Evolutionary conservation across 371 early-diverging fungal genomes (phyloP).

Genomic region (Parasitella parasitica): DNA sequence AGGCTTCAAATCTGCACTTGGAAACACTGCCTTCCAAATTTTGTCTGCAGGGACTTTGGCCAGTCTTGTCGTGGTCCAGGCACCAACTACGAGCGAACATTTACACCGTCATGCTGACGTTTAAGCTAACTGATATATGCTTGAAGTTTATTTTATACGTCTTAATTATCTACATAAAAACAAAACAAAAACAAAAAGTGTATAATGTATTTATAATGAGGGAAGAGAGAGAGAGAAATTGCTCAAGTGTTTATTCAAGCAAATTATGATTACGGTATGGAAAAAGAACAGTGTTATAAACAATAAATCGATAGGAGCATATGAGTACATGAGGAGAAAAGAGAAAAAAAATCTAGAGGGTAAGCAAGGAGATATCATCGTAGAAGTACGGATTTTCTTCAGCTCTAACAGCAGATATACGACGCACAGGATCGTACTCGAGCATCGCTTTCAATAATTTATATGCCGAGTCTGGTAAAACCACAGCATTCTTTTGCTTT

Average conservation of each 20-base stretch:
- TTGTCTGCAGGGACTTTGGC: slow-evolving; percentile 13
- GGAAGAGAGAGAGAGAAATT: neutral
- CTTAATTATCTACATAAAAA: too few relatives aligned
- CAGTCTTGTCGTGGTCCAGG: slow-evolving; percentile 22
- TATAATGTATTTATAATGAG: too few relatives aligned
- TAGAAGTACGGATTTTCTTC: slow-evolving; percentile 27
- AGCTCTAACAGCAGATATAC: slow-evolving; percentile 31
- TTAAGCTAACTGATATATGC: neutral
- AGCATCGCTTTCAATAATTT: slow-evolving; percentile 26
- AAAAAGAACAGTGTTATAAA: neutral
- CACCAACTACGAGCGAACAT: neutral
- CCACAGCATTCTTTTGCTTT: neutral
- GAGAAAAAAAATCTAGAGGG: neutral
- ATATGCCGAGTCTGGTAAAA: slow-evolving; percentile 12
- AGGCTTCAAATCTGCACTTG: slow-evolving; percentile 10
- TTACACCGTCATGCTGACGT: neutral
- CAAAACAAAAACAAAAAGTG: too few relatives aligned
- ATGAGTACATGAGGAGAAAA: neutral
- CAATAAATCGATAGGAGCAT: neutral
- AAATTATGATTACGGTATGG: neutral
- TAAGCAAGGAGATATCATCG: slow-evolving; percentile 18
- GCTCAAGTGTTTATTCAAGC: too few relatives aligned
- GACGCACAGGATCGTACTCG: slow-evolving; percentile 27
- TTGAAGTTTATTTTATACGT: too few relatives aligned
- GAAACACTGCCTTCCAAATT: slow-evolving; percentile 6